phyloP scores from a whole-genome alignment of 495 filamentous ascomycete species.

The Lasiosphaeria ovina region DNA sequence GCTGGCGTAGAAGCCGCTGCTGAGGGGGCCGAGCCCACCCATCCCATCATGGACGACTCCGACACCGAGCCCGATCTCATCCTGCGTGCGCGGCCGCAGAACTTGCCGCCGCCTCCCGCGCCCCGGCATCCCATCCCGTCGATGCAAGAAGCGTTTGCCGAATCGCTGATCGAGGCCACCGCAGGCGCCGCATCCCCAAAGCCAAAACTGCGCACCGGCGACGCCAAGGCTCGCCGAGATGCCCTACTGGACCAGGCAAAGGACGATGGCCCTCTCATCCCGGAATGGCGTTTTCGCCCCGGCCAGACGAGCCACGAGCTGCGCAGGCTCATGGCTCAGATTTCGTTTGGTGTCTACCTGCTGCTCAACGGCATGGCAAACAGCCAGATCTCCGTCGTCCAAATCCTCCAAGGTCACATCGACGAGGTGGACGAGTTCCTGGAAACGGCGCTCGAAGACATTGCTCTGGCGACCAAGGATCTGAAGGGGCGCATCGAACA shows the following conservation, averaged over 20 bases:
- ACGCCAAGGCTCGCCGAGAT: constrained; percentile 65
- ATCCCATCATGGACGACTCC: constrained; percentile 10
- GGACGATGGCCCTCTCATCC: constrained; percentile 58
- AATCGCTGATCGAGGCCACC: constrained; percentile 78
- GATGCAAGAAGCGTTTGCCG: constrained; percentile 91
- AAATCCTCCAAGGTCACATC: constrained; percentile 87
- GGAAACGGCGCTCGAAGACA: constrained; percentile 79
- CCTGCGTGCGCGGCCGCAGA: constrained; percentile 9
- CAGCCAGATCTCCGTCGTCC: constrained; percentile 80
- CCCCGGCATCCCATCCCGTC: constrained; percentile 63
- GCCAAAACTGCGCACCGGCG: constrained; percentile 54
- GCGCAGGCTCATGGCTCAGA: constrained; percentile 87
- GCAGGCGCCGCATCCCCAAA: constrained; percentile 41
- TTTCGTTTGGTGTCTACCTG: constrained; percentile 89
- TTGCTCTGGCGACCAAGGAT: constrained; percentile 75
- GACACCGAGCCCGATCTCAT: constrained; percentile 17
- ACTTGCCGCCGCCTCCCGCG: constrained; percentile 23
- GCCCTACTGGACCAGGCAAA: constrained; percentile 65
- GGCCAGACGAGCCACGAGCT: constrained; percentile 74
- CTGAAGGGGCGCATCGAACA: constrained; percentile 70
- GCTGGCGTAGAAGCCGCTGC: constrained; percentile 15
- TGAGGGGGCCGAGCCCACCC: constrained; percentile 4
- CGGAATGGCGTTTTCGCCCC: constrained; percentile 69
- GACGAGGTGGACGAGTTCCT: constrained; percentile 91
- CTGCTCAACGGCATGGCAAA: constrained; percentile 82